phyloP scores from a whole-genome alignment of 164 flowering plant genomes.

The Vitis rotundifolia region DNA sequence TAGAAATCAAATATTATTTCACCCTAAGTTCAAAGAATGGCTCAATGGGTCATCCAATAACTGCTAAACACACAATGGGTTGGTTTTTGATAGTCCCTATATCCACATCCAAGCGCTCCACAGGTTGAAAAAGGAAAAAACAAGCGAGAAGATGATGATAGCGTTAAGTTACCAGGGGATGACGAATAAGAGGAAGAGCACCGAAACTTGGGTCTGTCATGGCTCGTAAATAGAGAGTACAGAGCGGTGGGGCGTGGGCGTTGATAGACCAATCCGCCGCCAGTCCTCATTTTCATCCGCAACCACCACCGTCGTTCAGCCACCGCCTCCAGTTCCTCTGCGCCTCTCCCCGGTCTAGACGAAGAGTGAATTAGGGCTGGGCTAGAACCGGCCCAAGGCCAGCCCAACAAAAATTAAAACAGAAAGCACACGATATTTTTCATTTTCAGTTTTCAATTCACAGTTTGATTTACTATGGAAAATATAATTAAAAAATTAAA shows the following conservation, averaged over 20 bases:
- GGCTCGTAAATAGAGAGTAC: conserved; percentile 10
- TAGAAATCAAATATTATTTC: too few species aligned
- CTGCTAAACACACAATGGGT: too few species aligned
- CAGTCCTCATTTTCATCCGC: conserved; percentile 30
- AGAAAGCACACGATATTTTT: too few species aligned
- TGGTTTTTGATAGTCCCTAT: not conserved
- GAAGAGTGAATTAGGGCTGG: too few species aligned
- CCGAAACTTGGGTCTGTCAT: conserved; percentile 14
- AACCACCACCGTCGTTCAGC: too few species aligned
- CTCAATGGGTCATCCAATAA: too few species aligned
- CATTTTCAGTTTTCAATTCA: too few species aligned
- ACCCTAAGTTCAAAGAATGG: too few species aligned
- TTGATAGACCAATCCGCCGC: conserved; percentile 23
- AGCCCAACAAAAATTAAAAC: too few species aligned
- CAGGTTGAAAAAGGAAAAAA: not conserved
- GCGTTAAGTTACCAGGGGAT: conserved; percentile 15
- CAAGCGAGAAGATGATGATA: not conserved
- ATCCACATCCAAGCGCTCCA: not conserved
- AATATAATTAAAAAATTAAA: too few species aligned
- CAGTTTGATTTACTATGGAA: too few species aligned
- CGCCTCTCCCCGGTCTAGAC: not conserved
- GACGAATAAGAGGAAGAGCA: conserved; percentile 23
- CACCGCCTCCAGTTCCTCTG: conserved; percentile 8
- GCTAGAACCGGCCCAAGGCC: too few species aligned
- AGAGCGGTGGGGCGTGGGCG: conserved; percentile 30